Conservation (phyloP, 345 rosid species). For the Eucalyptus albens region DNA sequence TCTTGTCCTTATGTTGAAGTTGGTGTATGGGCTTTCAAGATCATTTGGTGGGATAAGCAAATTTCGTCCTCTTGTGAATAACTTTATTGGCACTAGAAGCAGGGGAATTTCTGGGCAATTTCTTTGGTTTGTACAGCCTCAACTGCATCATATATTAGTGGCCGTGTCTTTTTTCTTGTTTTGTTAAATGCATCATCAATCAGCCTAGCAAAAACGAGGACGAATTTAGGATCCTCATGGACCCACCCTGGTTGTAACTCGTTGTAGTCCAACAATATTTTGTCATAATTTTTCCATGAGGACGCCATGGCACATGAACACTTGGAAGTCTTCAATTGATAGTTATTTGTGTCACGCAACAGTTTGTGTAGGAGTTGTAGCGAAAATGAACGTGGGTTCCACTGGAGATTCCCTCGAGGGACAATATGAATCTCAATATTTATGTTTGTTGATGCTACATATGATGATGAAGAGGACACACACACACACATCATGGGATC, state of each 20-base stretch:
- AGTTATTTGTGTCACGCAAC: not conserved
- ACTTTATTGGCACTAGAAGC: not conserved
- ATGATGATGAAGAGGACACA: not conserved
- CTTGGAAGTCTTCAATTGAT: not conserved
- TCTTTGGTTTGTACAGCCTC: not conserved
- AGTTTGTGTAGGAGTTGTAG: not conserved
- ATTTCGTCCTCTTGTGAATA: slow-evolving; percentile 3
- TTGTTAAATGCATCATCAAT: not conserved
- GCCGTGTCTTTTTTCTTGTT: not conserved
- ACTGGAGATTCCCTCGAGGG: not conserved
- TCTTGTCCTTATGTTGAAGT: slow-evolving; percentile 3
- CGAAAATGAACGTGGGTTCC: not conserved
- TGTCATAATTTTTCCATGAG: not conserved
- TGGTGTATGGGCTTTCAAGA: not conserved
- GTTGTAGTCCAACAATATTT: not conserved
- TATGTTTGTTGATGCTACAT: not conserved
- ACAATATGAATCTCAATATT: not conserved
- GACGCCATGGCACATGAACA: not conserved
- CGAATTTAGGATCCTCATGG: not conserved
- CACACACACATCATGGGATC: not conserved
- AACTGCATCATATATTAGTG: not conserved
- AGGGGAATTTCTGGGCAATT: not conserved
- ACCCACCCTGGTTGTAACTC: not conserved
- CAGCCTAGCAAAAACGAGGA: not conserved
- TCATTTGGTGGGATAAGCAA: slow-evolving; percentile 5